Evolutionary conservation across 768 basidiomycete genomes (phyloP).

Genomic region (Kwoniella bestiolae): DNA sequence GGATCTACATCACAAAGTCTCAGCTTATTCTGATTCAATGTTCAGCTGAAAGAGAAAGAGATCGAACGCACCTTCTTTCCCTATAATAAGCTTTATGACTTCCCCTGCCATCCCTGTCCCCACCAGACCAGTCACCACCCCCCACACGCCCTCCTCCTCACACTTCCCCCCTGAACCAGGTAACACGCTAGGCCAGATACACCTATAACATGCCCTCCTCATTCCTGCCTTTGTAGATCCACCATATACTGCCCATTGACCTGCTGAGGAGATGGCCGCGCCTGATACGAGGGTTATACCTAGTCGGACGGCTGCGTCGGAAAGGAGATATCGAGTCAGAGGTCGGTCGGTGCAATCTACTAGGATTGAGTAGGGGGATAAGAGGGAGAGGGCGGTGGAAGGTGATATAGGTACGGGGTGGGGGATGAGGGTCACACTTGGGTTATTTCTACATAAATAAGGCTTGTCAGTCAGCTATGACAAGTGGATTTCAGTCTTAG

Average conservation of each 20-base stretch:
- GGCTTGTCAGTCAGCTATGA: neutral
- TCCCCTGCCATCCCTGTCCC: constrained; percentile 89
- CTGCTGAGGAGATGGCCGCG: constrained; percentile 69
- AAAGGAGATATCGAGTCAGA: constrained; percentile 88
- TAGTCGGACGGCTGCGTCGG: constrained; percentile 77
- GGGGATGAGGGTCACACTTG: constrained; percentile 66
- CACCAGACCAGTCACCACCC: constrained; percentile 84
- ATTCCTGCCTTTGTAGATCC: constrained; percentile 55
- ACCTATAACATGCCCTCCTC: constrained; percentile 88
- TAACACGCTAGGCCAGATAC: constrained; percentile 83
- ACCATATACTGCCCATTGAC: constrained; percentile 58
- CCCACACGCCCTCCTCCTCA: constrained; percentile 85
- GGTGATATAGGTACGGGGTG: constrained; percentile 63
- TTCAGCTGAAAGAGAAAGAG: no score
- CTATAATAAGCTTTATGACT: constrained; percentile 76
- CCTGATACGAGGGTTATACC: constrained; percentile 86
- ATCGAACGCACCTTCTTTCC: constrained; percentile 61
- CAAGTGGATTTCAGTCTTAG: no score
- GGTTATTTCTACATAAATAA: constrained; percentile 68
- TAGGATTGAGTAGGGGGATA: constrained; percentile 72
- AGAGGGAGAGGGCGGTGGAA: constrained; percentile 64
- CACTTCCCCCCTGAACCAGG: constrained; percentile 67
- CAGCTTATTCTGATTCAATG: constrained; percentile 6
- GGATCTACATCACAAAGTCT: neutral
- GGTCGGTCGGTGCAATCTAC: constrained; percentile 95